phyloP scores from a whole-genome alignment of 768 basidiomycete species.

The Peribolospora kevripleyi region DNA sequence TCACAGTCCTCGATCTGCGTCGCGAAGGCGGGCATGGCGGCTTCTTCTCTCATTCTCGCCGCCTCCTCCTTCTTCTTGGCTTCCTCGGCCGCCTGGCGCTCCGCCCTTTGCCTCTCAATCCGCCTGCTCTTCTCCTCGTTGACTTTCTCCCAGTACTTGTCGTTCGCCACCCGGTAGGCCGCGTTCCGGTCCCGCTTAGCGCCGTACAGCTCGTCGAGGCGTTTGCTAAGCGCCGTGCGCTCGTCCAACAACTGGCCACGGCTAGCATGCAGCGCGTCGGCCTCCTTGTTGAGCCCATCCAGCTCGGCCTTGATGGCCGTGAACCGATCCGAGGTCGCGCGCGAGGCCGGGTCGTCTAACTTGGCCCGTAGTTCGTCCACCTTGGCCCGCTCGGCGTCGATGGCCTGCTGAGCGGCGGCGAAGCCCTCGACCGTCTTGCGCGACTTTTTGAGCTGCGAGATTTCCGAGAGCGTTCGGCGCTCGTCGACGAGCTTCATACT shows the following conservation, averaged over 20 bases:
- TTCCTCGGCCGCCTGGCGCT: conserved; percentile 51
- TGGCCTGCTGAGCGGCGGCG: conserved; percentile 49
- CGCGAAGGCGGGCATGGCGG: conserved; percentile 67
- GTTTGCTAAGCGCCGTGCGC: conserved; percentile 40
- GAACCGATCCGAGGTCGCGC: conserved; percentile 54
- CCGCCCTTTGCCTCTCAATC: conserved; percentile 48
- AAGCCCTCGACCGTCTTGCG: conserved; percentile 58
- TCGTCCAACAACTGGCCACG: conserved; percentile 68
- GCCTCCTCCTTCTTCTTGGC: conserved; percentile 56
- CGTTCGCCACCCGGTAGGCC: conserved; percentile 55
- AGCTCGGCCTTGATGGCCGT: conserved; percentile 63
- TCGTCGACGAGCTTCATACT: conserved; percentile 79
- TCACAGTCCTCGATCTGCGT: conserved; percentile 77
- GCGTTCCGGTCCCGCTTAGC: conserved; percentile 50
- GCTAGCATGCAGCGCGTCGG: conserved; percentile 57
- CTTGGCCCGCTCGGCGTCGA: conserved; percentile 48
- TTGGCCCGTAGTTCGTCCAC: conserved; percentile 58
- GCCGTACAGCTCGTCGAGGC: conserved; percentile 44
- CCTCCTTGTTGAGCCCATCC: conserved; percentile 59
- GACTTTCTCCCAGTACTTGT: conserved; percentile 56
- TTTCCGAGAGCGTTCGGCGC: conserved; percentile 81
- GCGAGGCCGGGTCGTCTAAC: conserved; percentile 72
- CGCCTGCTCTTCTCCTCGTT: conserved; percentile 66
- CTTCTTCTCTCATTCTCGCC: conserved; percentile 67
- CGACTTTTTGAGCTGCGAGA: conserved; percentile 23